Conservation (phyloP, 1,284 basidiomycete genomes). For the Leccinum solheimii region DNA sequence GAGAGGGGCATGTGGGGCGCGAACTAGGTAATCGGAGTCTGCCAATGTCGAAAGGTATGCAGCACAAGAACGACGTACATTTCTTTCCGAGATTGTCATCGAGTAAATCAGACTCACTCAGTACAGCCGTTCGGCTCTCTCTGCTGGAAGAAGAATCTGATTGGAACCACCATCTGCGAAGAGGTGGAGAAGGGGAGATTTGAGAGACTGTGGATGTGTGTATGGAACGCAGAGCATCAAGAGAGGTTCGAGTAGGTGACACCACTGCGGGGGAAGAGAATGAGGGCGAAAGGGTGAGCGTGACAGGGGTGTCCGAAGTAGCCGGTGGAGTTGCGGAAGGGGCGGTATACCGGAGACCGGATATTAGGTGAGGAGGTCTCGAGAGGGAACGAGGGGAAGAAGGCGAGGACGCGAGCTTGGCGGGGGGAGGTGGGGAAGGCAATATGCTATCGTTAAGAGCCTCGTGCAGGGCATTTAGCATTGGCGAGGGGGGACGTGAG, state of each 20-base stretch:
- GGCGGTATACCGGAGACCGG: too few species aligned
- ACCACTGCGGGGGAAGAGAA: too few species aligned
- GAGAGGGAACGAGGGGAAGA: too few species aligned
- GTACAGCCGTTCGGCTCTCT: slow-evolving; percentile 46
- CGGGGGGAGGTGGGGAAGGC: too few species aligned
- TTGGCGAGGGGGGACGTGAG: slow-evolving; percentile 35
- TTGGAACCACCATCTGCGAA: slow-evolving; percentile 56
- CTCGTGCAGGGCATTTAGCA: slow-evolving; percentile 35
- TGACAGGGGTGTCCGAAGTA: not conserved
- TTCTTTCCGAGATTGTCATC: slow-evolving; percentile 60
- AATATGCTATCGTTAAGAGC: slow-evolving; percentile 45
- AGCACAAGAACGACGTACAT: slow-evolving; percentile 50
- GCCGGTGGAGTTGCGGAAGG: too few species aligned
- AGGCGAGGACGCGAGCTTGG: too few species aligned
- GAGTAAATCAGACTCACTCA: slow-evolving; percentile 59
- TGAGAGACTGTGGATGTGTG: slow-evolving; percentile 35
- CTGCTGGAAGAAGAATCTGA: slow-evolving; percentile 42
- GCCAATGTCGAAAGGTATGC: slow-evolving; percentile 2
- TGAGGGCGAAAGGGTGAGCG: slow-evolving; percentile 38
- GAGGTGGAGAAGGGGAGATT: slow-evolving; percentile 19
- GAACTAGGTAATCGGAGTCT: slow-evolving; percentile 27
- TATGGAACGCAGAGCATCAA: slow-evolving; percentile 65
- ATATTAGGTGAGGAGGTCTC: too few species aligned
- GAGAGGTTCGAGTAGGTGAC: slow-evolving; percentile 45
- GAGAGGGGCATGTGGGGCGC: too few species aligned